A percentile compares a stretch with the other conserved stretches of the same genome.
These are phyloP conservation scores for Nymphaea colorata DNA, from an alignment of 164 flowering plant genomes.

Conservation along the genomic window DNA sequence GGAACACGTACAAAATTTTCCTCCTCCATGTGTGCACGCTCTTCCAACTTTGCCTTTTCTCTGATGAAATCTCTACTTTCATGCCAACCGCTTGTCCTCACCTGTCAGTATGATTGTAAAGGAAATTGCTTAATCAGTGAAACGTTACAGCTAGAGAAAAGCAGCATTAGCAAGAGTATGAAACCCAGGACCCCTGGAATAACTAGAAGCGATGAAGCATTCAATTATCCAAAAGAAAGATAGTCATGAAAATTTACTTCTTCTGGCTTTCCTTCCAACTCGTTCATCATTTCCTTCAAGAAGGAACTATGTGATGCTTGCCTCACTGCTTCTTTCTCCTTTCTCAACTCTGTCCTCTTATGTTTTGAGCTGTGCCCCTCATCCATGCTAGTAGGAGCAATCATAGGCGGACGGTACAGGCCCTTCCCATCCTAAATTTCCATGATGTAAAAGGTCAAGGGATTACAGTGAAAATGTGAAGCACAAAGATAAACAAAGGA, in stretches of 20 bases:
- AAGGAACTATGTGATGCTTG: slow-evolving; percentile 39
- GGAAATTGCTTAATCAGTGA: slow-evolving; percentile 4
- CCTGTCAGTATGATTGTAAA: slow-evolving; percentile 23
- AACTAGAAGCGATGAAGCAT: too few relatives aligned
- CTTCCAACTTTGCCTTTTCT: slow-evolving; percentile 37
- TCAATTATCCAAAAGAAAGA: too few relatives aligned
- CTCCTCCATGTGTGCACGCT: slow-evolving; percentile 59
- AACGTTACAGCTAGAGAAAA: neutral
- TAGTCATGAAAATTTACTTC: slow-evolving; percentile 40
- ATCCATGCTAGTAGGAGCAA: slow-evolving; percentile 76
- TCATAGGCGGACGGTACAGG: slow-evolving; percentile 58
- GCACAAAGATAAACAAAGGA: neutral
- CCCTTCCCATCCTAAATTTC: slow-evolving; percentile 37
- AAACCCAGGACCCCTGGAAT: neutral
- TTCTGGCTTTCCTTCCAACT: slow-evolving; percentile 76
- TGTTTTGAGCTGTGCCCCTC: slow-evolving; percentile 56
- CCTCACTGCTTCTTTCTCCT: slow-evolving; percentile 32
- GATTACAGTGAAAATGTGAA: neutral
- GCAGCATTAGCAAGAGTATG: neutral
- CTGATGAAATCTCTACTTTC: slow-evolving; percentile 56
- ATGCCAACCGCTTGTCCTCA: slow-evolving; percentile 40
- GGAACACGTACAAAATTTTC: slow-evolving; percentile 78
- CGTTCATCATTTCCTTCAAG: slow-evolving; percentile 49
- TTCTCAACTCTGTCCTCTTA: slow-evolving; percentile 57
- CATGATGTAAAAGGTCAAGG: neutral